phyloP scores from a whole-genome alignment of 2,329 filamentous ascomycete species.

The Acephala macrosclerotiorum region DNA sequence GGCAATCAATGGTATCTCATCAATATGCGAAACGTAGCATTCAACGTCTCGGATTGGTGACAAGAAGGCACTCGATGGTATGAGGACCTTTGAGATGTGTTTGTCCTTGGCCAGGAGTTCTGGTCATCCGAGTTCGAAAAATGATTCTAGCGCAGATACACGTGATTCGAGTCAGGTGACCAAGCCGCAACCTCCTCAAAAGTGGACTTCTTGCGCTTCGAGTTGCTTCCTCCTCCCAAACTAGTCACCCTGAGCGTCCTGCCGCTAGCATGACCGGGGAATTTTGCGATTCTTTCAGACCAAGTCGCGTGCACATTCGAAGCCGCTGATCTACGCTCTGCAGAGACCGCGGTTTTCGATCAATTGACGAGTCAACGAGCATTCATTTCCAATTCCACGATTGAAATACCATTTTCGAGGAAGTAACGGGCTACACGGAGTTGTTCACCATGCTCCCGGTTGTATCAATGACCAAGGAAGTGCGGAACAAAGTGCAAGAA shows the following conservation, averaged over 20 bases:
- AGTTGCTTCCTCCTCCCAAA: background rate
- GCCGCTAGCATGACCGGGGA: too few species aligned
- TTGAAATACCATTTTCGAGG: too few species aligned
- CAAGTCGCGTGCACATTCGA: background rate
- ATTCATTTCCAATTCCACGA: too few species aligned
- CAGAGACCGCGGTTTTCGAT: too few species aligned
- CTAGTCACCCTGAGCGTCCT: too few species aligned
- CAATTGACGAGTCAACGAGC: too few species aligned
- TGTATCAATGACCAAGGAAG: too few species aligned
- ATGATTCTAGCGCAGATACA: background rate
- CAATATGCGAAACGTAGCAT: background rate
- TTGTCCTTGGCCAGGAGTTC: slow-evolving; percentile 13
- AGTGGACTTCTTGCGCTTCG: background rate
- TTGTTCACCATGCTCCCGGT: too few species aligned
- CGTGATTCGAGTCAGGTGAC: background rate
- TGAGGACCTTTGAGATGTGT: slow-evolving; percentile 26
- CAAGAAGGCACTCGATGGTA: background rate
- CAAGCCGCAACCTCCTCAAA: background rate
- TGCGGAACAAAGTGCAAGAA: too few species aligned
- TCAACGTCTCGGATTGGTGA: background rate
- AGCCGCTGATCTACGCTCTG: background rate
- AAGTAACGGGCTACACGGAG: too few species aligned
- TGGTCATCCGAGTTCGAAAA: slow-evolving; percentile 3
- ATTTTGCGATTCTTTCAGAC: background rate
- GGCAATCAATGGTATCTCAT: background rate